These are phyloP conservation scores for Groenewaldozyma salmanticensis DNA, from an alignment of 805 yeast species.

Conservation along the genomic window DNA sequence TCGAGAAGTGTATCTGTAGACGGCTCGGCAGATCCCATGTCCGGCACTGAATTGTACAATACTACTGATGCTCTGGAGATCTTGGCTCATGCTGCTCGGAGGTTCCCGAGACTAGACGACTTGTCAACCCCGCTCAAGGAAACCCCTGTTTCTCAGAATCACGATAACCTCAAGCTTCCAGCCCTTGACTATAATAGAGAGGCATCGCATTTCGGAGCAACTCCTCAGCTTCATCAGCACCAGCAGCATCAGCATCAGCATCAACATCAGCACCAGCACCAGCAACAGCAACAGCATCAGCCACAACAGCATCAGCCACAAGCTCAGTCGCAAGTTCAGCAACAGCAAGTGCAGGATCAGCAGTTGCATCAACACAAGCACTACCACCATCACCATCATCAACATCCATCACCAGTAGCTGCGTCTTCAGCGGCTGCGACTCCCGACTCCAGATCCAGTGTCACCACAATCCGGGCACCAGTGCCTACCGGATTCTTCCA, in stretches of 20 bases:
- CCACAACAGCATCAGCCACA: not conserved
- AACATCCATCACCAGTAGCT: no score
- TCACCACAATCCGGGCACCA: conserved; percentile 3
- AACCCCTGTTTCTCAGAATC: not conserved
- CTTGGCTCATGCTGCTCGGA: conserved; percentile 29
- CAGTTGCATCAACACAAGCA: not conserved
- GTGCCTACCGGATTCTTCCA: conserved; percentile 46
- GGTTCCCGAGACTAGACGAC: conserved; percentile 25
- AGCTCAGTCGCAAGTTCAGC: not conserved
- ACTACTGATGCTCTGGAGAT: conserved; percentile 32
- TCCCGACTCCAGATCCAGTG: not conserved
- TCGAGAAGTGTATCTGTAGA: not conserved
- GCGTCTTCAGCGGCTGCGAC: not conserved
- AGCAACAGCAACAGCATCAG: conserved; percentile 1
- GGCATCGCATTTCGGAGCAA: no score
- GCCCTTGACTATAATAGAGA: no score
- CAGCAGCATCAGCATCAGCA: not conserved
- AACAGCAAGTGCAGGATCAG: not conserved
- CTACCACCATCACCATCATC: no score
- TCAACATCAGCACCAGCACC: not conserved
- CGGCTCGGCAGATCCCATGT: not conserved
- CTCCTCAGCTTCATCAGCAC: not conserved
- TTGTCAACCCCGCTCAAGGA: not conserved
- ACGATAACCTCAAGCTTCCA: not conserved
- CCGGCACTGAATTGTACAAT: conserved; percentile 24